These are phyloP conservation scores for Cercospora zeae-maydis DNA, from an alignment of 2,329 filamentous ascomycete genomes.

Conservation along the genomic window DNA sequence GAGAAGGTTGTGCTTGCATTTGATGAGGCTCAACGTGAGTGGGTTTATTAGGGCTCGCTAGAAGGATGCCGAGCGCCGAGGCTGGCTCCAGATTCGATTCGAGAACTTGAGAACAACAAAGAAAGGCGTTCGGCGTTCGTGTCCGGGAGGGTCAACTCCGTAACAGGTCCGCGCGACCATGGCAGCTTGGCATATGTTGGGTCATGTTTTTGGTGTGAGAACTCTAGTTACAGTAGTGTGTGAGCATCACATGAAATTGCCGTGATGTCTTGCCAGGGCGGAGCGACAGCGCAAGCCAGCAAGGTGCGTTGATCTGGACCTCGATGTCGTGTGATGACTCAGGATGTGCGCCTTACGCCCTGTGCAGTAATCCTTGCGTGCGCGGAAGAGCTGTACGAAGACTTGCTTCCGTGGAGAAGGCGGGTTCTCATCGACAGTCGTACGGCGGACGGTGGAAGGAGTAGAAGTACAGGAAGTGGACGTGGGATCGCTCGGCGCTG, in stretches of 20 bases:
- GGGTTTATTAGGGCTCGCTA: neutral
- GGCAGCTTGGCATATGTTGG: no score
- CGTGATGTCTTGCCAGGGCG: neutral
- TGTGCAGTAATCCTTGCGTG: neutral
- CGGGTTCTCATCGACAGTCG: no score
- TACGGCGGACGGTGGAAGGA: no score
- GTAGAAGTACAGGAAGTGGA: neutral
- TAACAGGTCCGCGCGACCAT: constrained; percentile 6
- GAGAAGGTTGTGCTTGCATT: neutral
- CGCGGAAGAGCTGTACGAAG: no score
- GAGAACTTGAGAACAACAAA: neutral
- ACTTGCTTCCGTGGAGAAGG: no score
- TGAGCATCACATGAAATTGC: neutral
- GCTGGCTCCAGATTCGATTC: no score
- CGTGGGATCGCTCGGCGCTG: neutral
- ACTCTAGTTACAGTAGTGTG: no score
- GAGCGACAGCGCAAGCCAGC: neutral
- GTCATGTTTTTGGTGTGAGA: neutral
- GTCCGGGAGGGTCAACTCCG: neutral
- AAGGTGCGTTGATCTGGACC: neutral
- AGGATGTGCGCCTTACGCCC: neutral
- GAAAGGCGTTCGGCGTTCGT: constrained; percentile 8
- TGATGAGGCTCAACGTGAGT: neutral
- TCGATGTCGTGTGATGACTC: constrained; percentile 1
- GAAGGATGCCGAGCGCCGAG: neutral